Evolutionary conservation across 306 rosid species (phyloP), one percentile per base, ranked within the genome.

Genomic region (Prunus dulcis): DNA sequence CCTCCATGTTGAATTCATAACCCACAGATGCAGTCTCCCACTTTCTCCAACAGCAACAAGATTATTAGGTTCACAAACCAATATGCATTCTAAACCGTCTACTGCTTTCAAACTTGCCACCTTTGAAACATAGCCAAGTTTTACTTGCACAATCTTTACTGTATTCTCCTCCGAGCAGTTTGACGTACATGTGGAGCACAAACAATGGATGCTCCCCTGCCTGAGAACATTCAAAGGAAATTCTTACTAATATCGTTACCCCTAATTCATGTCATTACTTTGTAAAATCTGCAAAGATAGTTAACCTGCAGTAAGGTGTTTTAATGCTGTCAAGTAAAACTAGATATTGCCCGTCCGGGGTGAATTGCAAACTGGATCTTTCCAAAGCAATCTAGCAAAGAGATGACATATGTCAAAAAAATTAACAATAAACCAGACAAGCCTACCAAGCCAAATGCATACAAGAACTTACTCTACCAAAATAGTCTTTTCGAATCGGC

Each of bases 1-100:
- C 98, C 93, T 86, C 98, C 98, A 93, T 84, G 81, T 75, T 76
- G 98, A 86, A 86, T 88, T 88, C 98, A 93, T 84, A 84, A 87
- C 80, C 97, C 97, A 93, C 71, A 93, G 82, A 82, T 88, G 93
- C 77, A 93, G 71, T 78, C 91, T 90, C 78, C 98, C 98, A 81
- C 90, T 87, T 77, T 86, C 93, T 72, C 97, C 97, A 74, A 93
- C 85, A 80, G 92, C 88, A 61, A 89, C 90, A 81, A 93, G 88
- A 75, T 81, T 74, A 75, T 88, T 82, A 79, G 96, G 96, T 82
- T 88, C 91, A 84, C 96, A 93, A 62, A 87, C 89, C 91, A 89
- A 79, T 65, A 89, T 25, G 79, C 90, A 74, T 23, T 80, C 88
- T 61, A 84, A 62, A 72, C 64, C 64, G 65, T 88, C 93, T 72